Evolutionary conservation across 2,329 filamentous ascomycete species (phyloP).

Genomic region (Trichoderma endophyticum): DNA sequence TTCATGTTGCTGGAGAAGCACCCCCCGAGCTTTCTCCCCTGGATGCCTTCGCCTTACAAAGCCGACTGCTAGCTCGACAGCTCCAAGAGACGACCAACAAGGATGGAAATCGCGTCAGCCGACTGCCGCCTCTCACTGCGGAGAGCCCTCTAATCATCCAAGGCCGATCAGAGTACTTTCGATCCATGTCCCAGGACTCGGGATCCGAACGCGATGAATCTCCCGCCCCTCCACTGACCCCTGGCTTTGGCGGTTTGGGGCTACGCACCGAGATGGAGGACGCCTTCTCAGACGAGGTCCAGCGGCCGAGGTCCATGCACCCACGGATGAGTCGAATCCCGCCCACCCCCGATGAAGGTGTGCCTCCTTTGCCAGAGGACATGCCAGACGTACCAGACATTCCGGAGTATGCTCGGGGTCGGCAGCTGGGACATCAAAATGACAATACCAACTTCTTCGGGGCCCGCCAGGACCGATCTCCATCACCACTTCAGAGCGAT

Average conservation of each 20-base stretch:
- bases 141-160: constrained; percentile 75
- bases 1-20: constrained; percentile 74
- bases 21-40: constrained; percentile 90
- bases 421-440: constrained; percentile 38
- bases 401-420: constrained; percentile 40
- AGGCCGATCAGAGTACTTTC: constrained; percentile 76
- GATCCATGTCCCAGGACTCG: constrained; percentile 66
- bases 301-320: constrained; percentile 70
- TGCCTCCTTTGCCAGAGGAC: constrained; percentile 45
- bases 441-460: constrained; percentile 47
- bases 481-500: constrained; percentile 48
- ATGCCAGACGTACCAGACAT: constrained; percentile 46
- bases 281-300: constrained; percentile 40
- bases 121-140: constrained; percentile 77
- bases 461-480: constrained; percentile 56
- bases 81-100: constrained; percentile 70
- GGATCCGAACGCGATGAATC: constrained; percentile 42
- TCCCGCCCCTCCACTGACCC: constrained; percentile 25
- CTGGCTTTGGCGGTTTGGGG: constrained; percentile 44
- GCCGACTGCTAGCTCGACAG: constrained; percentile 80
- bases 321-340: constrained; percentile 67
- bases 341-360: constrained; percentile 45
- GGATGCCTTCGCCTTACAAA: constrained; percentile 92
- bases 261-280: constrained; percentile 57
- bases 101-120: constrained; percentile 75